Conservation (phyloP, 495 filamentous ascomycete species). For the Neurospora cerealis region DNA sequence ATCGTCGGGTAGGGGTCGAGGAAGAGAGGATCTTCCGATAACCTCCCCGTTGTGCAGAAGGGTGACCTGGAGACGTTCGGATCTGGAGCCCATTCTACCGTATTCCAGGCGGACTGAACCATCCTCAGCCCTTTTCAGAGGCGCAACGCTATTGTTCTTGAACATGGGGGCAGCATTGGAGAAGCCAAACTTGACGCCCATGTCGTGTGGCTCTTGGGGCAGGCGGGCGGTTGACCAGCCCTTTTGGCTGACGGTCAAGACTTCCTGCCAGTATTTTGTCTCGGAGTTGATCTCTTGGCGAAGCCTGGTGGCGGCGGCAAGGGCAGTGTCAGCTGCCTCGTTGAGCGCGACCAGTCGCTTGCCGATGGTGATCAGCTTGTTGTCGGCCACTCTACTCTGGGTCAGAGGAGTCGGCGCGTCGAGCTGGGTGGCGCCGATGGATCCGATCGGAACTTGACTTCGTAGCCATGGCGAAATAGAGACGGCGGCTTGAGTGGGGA, state of each 20-base stretch:
- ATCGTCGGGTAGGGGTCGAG: constrained; percentile 26
- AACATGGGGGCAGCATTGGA: constrained; percentile 70
- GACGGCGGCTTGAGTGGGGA: constrained; percentile 51
- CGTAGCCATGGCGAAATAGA: constrained; percentile 64
- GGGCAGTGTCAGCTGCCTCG: constrained; percentile 59
- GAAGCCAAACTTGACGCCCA: constrained; percentile 86
- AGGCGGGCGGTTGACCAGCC: constrained; percentile 76
- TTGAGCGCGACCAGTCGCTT: constrained; percentile 72
- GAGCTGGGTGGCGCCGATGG: constrained; percentile 63
- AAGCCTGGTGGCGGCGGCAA: constrained; percentile 62
- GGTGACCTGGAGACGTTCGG: constrained; percentile 56
- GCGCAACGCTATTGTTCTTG: constrained; percentile 65
- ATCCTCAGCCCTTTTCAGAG: constrained; percentile 61
- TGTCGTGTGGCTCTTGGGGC: constrained; percentile 58
- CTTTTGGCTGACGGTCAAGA: constrained; percentile 66
- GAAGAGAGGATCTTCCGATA: constrained; percentile 43
- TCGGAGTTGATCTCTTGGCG: constrained; percentile 69
- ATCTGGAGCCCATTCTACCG: constrained; percentile 44
- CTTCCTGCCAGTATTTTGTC: constrained; percentile 78
- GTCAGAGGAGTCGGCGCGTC: constrained; percentile 46
- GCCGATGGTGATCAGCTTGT: constrained; percentile 54
- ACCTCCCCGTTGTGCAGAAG: constrained; percentile 32
- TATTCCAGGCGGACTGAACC: constrained; percentile 68
- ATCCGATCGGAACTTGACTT: constrained; percentile 57
- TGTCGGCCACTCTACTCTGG: constrained; percentile 43